Evolutionary conservation across 2,329 filamentous ascomycete genomes (phyloP).

Genomic region (Sporothrix globosa): DNA sequence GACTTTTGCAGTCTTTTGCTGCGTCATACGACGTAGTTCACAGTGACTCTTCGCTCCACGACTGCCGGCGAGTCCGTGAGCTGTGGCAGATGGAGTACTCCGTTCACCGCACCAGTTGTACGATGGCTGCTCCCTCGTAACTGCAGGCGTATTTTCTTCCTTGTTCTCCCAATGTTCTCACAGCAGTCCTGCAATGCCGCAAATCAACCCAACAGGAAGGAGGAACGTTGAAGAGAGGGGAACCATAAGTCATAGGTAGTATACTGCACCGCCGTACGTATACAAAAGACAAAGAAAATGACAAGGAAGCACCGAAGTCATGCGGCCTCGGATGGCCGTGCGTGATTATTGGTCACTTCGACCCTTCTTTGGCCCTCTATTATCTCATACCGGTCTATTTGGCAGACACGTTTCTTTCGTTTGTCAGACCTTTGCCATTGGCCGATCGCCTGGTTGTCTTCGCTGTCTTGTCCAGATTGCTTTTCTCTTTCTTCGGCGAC

Average conservation of each 20-base stretch:
- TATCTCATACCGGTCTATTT: background rate
- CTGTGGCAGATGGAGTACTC: background rate
- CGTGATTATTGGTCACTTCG: conserved; percentile 7
- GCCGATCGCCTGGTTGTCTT: too few relatives aligned
- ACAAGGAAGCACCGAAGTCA: conserved; percentile 6
- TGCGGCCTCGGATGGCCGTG: conserved; percentile 21
- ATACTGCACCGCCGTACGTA: too few relatives aligned
- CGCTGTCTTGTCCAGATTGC: too few relatives aligned
- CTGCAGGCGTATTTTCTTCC: background rate
- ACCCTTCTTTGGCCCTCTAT: conserved; percentile 10
- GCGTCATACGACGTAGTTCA: conserved; percentile 1
- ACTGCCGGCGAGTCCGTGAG: background rate
- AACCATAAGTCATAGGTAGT: background rate
- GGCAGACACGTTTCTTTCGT: background rate
- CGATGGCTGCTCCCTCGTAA: conserved; percentile 2
- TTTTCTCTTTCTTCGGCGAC: too few relatives aligned
- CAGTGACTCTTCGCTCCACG: background rate
- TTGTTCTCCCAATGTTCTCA: background rate
- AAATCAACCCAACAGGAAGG: background rate
- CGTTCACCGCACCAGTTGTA: background rate
- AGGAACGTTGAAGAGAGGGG: background rate
- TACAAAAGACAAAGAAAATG: background rate
- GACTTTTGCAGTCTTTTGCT: background rate
- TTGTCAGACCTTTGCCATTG: background rate
- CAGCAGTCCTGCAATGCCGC: background rate